Conservation (phyloP, 441 rosid genomes). For the Metrosideros polymorpha region DNA sequence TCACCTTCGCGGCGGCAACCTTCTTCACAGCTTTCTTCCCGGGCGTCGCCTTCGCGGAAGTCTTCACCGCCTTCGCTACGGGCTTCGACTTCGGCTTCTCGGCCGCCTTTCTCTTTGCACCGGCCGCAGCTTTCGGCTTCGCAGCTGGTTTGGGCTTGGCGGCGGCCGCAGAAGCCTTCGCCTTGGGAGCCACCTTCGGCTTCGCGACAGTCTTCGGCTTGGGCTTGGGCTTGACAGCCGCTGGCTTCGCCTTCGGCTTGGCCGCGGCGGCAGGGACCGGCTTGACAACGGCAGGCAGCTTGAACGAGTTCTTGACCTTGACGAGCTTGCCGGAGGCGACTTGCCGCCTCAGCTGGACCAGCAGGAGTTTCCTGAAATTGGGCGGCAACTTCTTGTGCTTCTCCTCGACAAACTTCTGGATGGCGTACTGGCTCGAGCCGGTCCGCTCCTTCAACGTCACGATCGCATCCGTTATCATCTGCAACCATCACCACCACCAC, state of each 20-base stretch:
- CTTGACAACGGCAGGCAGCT: neutral
- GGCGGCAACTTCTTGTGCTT: slow-evolving; percentile 5
- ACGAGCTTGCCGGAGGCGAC: slow-evolving; percentile 7
- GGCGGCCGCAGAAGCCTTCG: neutral
- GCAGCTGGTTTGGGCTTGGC: neutral
- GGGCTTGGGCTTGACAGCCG: neutral
- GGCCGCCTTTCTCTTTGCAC: neutral
- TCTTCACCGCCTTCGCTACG: neutral
- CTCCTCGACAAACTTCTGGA: slow-evolving; percentile 12
- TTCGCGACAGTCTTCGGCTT: neutral
- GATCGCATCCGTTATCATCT: slow-evolving; percentile 11
- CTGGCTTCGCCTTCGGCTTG: neutral
- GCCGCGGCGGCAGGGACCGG: neutral
- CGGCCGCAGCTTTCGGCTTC: neutral
- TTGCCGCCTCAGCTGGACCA: slow-evolving; percentile 3
- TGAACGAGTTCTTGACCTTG: slow-evolving; percentile 7
- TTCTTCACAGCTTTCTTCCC: neutral
- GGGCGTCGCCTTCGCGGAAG: neutral
- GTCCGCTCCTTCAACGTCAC: slow-evolving; percentile 9
- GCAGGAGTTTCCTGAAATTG: slow-evolving; percentile 7
- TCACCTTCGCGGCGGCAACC: neutral
- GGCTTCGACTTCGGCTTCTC: neutral
- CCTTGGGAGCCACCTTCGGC: neutral
- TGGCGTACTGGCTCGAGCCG: slow-evolving; percentile 12
- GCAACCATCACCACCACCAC: neutral